phyloP scores from a whole-genome alignment of 2,329 filamentous ascomycete genomes.

The Claviceps pazoutovae region DNA sequence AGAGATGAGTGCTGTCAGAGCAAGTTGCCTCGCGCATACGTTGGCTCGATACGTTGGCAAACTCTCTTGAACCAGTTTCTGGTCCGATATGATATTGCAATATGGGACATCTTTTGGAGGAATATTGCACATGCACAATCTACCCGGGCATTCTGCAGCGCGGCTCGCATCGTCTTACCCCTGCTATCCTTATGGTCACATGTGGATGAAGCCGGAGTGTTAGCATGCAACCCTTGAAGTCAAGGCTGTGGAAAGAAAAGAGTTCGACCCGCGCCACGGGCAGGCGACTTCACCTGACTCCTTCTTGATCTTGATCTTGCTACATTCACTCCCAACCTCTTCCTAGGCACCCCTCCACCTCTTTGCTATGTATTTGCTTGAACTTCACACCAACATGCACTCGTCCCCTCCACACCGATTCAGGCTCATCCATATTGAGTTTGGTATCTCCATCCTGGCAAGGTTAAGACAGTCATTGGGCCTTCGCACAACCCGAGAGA shows the following conservation, averaged over 20 bases:
- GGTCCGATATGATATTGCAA: too few relatives aligned
- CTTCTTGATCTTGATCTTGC: background rate
- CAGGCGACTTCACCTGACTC: background rate
- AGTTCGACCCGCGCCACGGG: background rate
- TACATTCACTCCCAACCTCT: background rate
- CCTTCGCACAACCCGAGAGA: background rate
- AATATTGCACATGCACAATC: background rate
- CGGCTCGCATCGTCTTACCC: background rate
- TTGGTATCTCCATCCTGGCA: background rate
- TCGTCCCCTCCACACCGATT: background rate
- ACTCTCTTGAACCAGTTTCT: background rate
- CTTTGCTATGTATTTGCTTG: background rate
- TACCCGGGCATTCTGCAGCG: slow-evolving; percentile 1
- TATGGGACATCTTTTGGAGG: background rate
- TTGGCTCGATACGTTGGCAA: background rate
- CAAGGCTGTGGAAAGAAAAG: background rate
- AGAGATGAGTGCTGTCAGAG: too few relatives aligned
- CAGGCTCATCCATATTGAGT: background rate
- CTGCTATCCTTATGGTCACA: background rate
- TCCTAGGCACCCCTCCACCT: background rate
- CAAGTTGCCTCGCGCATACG: too few relatives aligned
- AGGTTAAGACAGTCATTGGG: background rate
- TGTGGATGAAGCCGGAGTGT: background rate
- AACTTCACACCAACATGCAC: background rate
- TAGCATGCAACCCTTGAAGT: background rate